A percentile compares a stretch with the other conserved stretches of the same genome.
Evolutionary conservation across 257 asterid genomes (phyloP).

Genomic region (Penstemon davidsonii): DNA sequence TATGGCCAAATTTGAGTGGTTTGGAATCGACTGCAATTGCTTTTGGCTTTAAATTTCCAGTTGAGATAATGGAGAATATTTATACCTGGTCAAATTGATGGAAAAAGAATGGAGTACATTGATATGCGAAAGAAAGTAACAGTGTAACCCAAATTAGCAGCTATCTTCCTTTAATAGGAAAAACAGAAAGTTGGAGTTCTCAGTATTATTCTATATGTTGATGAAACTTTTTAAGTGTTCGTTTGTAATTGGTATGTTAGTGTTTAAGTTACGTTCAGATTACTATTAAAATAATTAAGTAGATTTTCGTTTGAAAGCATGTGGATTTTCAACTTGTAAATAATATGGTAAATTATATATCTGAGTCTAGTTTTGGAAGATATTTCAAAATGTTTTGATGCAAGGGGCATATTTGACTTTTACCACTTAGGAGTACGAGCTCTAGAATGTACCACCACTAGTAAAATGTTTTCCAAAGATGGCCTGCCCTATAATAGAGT

Average conservation of each 20-base stretch:
- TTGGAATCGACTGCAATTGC: neutral
- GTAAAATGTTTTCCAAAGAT: constrained; percentile 18
- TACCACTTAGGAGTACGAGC: neutral
- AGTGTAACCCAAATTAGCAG: constrained; percentile 9
- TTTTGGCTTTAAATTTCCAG: constrained; percentile 1
- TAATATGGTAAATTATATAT: constrained; percentile 12
- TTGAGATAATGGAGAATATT: constrained; percentile 5
- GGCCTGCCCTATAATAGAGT: constrained; percentile 26
- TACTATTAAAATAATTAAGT: neutral
- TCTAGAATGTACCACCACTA: constrained; percentile 19
- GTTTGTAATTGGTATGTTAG: neutral
- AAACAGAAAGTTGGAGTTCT: constrained; percentile 2
- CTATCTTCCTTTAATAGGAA: constrained; percentile 6
- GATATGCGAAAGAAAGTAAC: neutral
- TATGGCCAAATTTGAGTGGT: neutral
- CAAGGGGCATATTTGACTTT: constrained; percentile 30
- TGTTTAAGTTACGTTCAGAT: constrained; percentile 3
- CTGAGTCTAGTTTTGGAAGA: neutral
- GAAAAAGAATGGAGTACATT: neutral
- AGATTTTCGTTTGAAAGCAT: neutral
- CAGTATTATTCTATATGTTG: constrained; percentile 5
- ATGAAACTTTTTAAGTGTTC: constrained; percentile 5
- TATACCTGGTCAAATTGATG: constrained; percentile 2
- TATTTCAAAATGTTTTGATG: constrained; percentile 14
- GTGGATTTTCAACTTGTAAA: neutral